Percentiles rank a stretch among this genome's conserved stretches.
Conservation (phyloP, 176 grass and related monocot genomes). For the Aegilops tauschii region DNA sequence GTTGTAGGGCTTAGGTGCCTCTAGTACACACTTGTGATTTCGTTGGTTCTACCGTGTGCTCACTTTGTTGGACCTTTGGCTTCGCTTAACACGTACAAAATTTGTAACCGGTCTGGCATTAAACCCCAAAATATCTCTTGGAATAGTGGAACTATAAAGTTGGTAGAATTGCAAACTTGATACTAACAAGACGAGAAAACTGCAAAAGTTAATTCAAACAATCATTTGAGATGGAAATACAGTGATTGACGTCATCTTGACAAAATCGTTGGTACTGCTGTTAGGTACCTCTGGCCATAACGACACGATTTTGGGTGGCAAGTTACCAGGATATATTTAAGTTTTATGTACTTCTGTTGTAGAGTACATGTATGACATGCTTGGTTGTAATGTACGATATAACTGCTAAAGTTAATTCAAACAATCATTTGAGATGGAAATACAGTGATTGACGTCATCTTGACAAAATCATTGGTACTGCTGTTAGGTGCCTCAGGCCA, state of each 20-base stretch:
- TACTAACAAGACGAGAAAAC: neutral
- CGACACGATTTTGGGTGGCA: neutral
- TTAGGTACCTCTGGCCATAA: neutral
- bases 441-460: neutral
- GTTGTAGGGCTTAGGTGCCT: conserved; percentile 27
- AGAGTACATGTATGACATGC: neutral
- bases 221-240: neutral
- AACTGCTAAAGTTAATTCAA: neutral
- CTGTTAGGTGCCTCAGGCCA: neutral
- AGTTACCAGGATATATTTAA: neutral
- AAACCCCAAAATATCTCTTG: neutral
- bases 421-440: neutral
- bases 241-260: neutral
- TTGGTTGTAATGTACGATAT: neutral
- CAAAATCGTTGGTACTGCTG: neutral
- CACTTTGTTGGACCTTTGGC: neutral
- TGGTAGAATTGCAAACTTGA: neutral
- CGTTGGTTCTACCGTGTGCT: neutral
- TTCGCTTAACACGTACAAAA: neutral
- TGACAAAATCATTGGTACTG: neutral
- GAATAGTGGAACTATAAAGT: neutral
- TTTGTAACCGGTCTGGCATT: neutral
- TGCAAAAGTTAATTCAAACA: neutral
- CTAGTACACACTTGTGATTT: neutral
- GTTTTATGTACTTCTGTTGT: neutral